A percentile compares a stretch with the other conserved stretches of the same genome.
These are phyloP conservation scores for Trifolium pratense DNA, from an alignment of 306 rosid species.

Conservation along the genomic window DNA sequence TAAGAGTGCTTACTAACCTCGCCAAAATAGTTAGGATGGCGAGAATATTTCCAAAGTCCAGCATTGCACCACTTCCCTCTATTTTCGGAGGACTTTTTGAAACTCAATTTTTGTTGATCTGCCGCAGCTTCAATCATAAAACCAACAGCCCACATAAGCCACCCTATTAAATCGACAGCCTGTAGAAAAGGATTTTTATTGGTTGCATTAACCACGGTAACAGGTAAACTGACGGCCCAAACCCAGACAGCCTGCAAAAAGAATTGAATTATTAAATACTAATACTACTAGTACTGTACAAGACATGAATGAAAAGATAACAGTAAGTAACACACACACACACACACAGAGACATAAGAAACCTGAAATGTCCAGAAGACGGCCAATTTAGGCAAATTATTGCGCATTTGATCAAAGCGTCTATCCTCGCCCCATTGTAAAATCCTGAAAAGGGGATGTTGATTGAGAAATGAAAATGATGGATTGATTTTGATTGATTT, in stretches of 20 bases:
- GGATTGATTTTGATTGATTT: no score
- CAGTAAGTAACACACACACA: no score
- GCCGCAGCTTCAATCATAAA: slow-evolving; percentile 75
- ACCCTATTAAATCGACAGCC: slow-evolving; percentile 74
- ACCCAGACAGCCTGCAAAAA: slow-evolving; percentile 92
- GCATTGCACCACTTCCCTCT: slow-evolving; percentile 89
- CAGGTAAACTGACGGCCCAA: slow-evolving; percentile 94
- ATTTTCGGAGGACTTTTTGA: slow-evolving; percentile 64
- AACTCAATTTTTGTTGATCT: slow-evolving; percentile 83
- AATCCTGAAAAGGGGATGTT: slow-evolving; percentile 58
- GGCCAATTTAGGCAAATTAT: slow-evolving; percentile 73
- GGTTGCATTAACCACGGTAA: slow-evolving; percentile 84
- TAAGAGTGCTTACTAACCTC: slow-evolving; percentile 63
- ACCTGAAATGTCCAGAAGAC: slow-evolving; percentile 98
- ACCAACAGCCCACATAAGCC: slow-evolving; percentile 85
- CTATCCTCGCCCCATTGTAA: slow-evolving; percentile 95
- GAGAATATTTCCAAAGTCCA: slow-evolving; percentile 86
- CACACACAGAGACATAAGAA: neutral
- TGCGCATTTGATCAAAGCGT: slow-evolving; percentile 92
- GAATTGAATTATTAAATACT: no score
- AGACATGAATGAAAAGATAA: neutral
- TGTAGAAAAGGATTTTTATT: slow-evolving; percentile 63
- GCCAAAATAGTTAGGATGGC: slow-evolving; percentile 99
- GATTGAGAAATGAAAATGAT: slow-evolving; percentile 16
- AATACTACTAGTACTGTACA: no score